These are phyloP conservation scores for Cutaneotrichosporon sp. DNA, from an alignment of 1,284 basidiomycete species.

Conservation along the genomic window DNA sequence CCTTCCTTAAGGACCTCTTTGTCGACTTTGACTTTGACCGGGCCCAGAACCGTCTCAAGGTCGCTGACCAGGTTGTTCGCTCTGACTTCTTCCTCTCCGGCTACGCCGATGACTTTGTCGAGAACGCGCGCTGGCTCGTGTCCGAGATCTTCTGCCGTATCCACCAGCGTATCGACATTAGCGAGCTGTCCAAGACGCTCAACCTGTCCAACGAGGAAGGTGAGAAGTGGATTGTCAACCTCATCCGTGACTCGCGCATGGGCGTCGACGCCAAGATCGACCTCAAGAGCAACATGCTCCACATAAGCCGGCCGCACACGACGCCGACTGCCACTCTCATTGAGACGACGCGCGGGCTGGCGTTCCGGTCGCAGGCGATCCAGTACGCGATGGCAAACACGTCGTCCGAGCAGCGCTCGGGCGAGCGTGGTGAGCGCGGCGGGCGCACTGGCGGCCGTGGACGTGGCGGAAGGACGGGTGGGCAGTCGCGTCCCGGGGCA, in stretches of 20 bases:
- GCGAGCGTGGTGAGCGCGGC: conserved; percentile 35
- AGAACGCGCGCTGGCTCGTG: conserved; percentile 91
- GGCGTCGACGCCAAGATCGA: conserved; percentile 96
- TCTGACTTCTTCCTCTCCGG: conserved; percentile 93
- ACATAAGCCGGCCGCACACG: conserved; percentile 84
- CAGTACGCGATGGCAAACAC: conserved; percentile 68
- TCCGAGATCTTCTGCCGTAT: conserved; percentile 97
- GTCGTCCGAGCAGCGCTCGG: conserved; percentile 25
- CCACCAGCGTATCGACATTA: conserved; percentile 93
- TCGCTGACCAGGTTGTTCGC: conserved; percentile 78
- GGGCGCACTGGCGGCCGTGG: conserved; percentile 36
- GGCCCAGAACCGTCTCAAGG: conserved; percentile 76
- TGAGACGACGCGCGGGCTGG: conserved; percentile 89
- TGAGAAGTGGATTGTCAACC: conserved; percentile 99
- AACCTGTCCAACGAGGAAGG: conserved; percentile 91
- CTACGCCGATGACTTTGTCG: conserved; percentile 88
- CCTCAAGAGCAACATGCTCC: conserved; percentile 79
- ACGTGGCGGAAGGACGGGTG: conserved; percentile 31
- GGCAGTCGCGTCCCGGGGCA: conserved; percentile 22
- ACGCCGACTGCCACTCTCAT: conserved; percentile 94
- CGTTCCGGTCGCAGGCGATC: conserved; percentile 85
- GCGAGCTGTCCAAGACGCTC: conserved; percentile 86
- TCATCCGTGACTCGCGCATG: conserved; percentile 94
- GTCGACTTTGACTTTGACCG: conserved; percentile 88
- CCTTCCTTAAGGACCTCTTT: conserved; percentile 90